A percentile compares a stretch with the other conserved stretches of the same genome.
Conservation (phyloP, 1,139 yeast species). For the Keqinozyma sinolaborantium region DNA sequence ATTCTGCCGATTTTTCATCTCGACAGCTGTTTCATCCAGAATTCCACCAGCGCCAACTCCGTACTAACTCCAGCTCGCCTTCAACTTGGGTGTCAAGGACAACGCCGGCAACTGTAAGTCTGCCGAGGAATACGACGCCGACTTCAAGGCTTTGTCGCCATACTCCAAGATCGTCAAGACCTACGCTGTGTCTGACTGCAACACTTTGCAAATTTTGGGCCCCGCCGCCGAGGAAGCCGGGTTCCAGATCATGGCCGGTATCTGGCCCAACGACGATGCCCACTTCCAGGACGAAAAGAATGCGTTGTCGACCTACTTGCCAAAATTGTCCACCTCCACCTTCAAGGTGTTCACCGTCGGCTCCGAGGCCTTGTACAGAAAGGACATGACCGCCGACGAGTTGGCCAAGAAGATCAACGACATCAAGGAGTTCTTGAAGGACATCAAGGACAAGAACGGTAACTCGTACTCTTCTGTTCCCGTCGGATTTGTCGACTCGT, state of each 20-base stretch:
- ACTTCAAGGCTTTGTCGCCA: slow-evolving; percentile 51
- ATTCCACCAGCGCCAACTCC: no score
- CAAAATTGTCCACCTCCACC: slow-evolving; percentile 62
- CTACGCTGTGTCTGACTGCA: slow-evolving; percentile 85
- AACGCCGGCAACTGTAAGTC: slow-evolving; percentile 69
- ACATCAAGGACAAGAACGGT: slow-evolving; percentile 76
- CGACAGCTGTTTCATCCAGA: no score
- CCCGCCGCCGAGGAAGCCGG: slow-evolving; percentile 82
- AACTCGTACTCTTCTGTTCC: slow-evolving; percentile 65
- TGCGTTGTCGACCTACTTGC: slow-evolving; percentile 68
- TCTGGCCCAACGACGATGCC: slow-evolving; percentile 85
- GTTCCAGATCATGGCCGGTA: slow-evolving; percentile 72
- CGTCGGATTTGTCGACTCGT: slow-evolving; percentile 93
- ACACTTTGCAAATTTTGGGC: slow-evolving; percentile 75
- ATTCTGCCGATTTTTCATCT: not conserved
- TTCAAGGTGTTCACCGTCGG: slow-evolving; percentile 80
- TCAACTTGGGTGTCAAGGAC: slow-evolving; percentile 79
- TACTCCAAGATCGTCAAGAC: slow-evolving; percentile 69
- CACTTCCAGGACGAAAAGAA: slow-evolving; percentile 68
- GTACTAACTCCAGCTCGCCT: slow-evolving; percentile 48
- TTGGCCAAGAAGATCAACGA: slow-evolving; percentile 62
- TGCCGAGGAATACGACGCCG: slow-evolving; percentile 61
- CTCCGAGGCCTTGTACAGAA: slow-evolving; percentile 89
- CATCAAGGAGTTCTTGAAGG: slow-evolving; percentile 52
- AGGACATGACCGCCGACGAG: slow-evolving; percentile 65